phyloP scores from a whole-genome alignment of 2,329 filamentous ascomycete genomes.

The Sporothrix dimorphospora region DNA sequence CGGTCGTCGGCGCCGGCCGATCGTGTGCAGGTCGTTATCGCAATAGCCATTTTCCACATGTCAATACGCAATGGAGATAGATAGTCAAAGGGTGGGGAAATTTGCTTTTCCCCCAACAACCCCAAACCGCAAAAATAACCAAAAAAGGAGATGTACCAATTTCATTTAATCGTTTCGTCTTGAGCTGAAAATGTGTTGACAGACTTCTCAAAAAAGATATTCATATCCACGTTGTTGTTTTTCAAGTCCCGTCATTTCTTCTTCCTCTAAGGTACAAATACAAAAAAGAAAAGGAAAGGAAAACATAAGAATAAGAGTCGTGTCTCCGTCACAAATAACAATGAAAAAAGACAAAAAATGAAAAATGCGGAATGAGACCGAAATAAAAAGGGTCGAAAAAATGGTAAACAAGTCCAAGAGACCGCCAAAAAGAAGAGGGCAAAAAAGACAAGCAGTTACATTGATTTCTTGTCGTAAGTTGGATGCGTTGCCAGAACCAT shows the following conservation, averaged over 20 bases:
- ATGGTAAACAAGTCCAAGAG: background rate
- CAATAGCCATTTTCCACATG: background rate
- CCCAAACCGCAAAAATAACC: background rate
- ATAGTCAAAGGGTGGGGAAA: background rate
- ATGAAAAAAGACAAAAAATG: background rate
- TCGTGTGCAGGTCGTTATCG: background rate
- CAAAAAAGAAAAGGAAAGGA: slow-evolving; percentile 20
- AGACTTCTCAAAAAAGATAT: background rate
- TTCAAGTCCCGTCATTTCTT: background rate
- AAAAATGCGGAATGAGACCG: background rate
- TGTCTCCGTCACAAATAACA: slow-evolving; percentile 16
- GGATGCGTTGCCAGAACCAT: background rate
- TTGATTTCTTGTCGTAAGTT: background rate
- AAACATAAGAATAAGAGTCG: slow-evolving; percentile 6
- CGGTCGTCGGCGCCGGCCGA: slow-evolving; percentile 13
- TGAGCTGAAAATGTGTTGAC: background rate
- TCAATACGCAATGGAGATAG: background rate
- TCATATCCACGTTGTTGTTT: background rate
- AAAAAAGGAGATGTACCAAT: background rate
- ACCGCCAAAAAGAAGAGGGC: background rate
- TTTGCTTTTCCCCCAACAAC: too few relatives aligned
- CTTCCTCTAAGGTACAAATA: slow-evolving; percentile 8
- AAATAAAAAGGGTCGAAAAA: background rate
- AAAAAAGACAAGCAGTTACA: background rate
- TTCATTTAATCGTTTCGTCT: background rate